Conservation (phyloP, 1,139 yeast genomes). For the Saccharomycopsis hybrid region DNA sequence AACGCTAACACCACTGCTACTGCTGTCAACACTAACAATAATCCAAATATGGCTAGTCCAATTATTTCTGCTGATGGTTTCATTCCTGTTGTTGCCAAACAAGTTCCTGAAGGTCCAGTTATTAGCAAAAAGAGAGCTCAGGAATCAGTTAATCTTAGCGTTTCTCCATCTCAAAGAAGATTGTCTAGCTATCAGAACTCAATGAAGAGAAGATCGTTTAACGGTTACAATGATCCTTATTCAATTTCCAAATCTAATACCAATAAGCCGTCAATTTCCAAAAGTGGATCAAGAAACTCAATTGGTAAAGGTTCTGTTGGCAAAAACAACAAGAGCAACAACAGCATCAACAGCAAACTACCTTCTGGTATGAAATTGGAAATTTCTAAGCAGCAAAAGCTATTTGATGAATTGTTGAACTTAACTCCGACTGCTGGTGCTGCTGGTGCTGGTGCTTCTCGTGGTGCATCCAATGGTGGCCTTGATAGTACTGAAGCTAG, state of each 20-base stretch:
- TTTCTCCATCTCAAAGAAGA: slow-evolving; percentile 2
- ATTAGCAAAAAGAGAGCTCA: not conserved
- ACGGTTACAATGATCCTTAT: not conserved
- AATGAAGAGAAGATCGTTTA: not conserved
- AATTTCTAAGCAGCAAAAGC: slow-evolving; percentile 8
- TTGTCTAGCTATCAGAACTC: slow-evolving; percentile 1
- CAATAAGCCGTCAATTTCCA: slow-evolving; percentile 1
- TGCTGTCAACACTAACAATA: no score
- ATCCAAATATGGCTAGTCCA: no score
- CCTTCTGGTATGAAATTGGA: slow-evolving; percentile 4
- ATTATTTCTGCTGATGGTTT: no score
- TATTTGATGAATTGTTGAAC: slow-evolving; percentile 6
- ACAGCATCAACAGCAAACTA: not conserved
- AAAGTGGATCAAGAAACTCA: slow-evolving; percentile 7
- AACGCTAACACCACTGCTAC: no score
- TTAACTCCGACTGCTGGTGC: slow-evolving; percentile 5
- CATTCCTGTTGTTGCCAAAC: no score
- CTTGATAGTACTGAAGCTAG: no score
- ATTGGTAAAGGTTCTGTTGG: not conserved
- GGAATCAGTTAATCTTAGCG: not conserved
- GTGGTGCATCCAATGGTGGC: no score
- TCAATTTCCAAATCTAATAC: not conserved
- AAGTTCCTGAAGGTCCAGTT: not conserved
- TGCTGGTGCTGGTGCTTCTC: no score
- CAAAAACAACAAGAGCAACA: not conserved